These are phyloP conservation scores for Coemansia sp. DNA, from an alignment of 192 early-diverging fungal genomes.

Conservation along the genomic window DNA sequence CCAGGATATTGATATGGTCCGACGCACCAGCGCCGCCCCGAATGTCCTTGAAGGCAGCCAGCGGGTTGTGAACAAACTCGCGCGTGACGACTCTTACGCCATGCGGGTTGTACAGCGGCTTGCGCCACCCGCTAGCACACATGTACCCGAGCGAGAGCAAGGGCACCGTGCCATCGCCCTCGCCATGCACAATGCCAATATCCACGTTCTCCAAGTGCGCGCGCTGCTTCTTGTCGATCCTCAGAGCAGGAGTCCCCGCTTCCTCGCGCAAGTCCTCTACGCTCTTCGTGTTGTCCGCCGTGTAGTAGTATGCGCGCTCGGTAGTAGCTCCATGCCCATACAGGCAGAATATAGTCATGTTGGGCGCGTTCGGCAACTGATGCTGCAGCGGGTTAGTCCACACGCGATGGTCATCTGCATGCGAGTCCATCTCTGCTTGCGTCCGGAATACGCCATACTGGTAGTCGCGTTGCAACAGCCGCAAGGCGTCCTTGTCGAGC, in stretches of 20 bases:
- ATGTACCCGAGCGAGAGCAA: conserved; percentile 86
- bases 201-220: conserved; percentile 58
- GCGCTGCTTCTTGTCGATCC: conserved; percentile 32
- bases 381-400: conserved; percentile 87
- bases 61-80: conserved; percentile 67
- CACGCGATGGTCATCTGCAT: conserved; percentile 61
- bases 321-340: conserved; percentile 82
- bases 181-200: conserved; percentile 68
- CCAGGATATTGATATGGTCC: conserved; percentile 89
- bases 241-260: conserved; percentile 23
- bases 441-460: conserved; percentile 67
- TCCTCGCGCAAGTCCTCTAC: conserved; percentile 22
- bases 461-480: conserved; percentile 63
- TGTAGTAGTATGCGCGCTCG: conserved; percentile 86
- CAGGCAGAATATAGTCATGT: conserved; percentile 79
- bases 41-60: conserved; percentile 63
- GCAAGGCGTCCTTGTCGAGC: conserved; percentile 54
- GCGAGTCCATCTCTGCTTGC: conserved; percentile 61
- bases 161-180: conserved; percentile 89
- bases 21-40: conserved; percentile 76
- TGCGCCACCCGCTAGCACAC: conserved; percentile 84
- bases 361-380: conserved; percentile 68
- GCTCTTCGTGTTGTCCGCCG: conserved; percentile 17
- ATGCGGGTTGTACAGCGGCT: conserved; percentile 81
- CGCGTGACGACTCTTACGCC: conserved; percentile 69